These are phyloP conservation scores for Talaromyces sp. DNA, from an alignment of 2,329 filamentous ascomycete genomes.

Conservation along the genomic window DNA sequence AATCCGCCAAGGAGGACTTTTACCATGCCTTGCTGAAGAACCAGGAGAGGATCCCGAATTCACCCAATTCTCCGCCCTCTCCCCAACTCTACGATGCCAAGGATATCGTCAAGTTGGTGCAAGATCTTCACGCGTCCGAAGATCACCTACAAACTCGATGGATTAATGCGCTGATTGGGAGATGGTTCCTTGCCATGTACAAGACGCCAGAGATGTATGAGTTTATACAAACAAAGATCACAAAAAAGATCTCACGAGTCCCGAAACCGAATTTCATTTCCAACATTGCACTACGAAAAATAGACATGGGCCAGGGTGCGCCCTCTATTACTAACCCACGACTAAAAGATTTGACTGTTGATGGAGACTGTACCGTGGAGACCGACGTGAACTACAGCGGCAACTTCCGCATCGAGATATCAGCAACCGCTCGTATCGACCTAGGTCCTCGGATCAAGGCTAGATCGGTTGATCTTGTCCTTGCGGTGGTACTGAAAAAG, in stretches of 20 bases:
- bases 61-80: slow-evolving; percentile 56
- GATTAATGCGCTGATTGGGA: slow-evolving; percentile 86
- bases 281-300: slow-evolving; percentile 72
- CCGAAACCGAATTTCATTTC: slow-evolving; percentile 89
- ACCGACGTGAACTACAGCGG: slow-evolving; percentile 84
- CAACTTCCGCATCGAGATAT: slow-evolving; percentile 82
- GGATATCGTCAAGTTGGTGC: slow-evolving; percentile 83
- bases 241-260: slow-evolving; percentile 91
- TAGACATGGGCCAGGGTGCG: slow-evolving; percentile 80
- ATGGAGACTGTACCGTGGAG: slow-evolving; percentile 83
- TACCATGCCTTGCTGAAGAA: slow-evolving; percentile 88
- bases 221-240: slow-evolving; percentile 76
- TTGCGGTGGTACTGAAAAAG: slow-evolving; percentile 78
- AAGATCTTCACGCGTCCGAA: slow-evolving; percentile 84
- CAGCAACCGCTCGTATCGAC: slow-evolving; percentile 88
- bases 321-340: slow-evolving; percentile 85
- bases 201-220: slow-evolving; percentile 76
- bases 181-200: slow-evolving; percentile 82
- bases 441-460: slow-evolving; percentile 83
- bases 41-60: slow-evolving; percentile 63
- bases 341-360: slow-evolving; percentile 81
- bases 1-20: slow-evolving; percentile 96
- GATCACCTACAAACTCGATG: slow-evolving; percentile 86
- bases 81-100: slow-evolving; percentile 75
- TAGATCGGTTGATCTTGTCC: slow-evolving; percentile 79